phyloP scores from a whole-genome alignment of 2,329 filamentous ascomycete genomes.

The Pseudocercospora eumusae region DNA sequence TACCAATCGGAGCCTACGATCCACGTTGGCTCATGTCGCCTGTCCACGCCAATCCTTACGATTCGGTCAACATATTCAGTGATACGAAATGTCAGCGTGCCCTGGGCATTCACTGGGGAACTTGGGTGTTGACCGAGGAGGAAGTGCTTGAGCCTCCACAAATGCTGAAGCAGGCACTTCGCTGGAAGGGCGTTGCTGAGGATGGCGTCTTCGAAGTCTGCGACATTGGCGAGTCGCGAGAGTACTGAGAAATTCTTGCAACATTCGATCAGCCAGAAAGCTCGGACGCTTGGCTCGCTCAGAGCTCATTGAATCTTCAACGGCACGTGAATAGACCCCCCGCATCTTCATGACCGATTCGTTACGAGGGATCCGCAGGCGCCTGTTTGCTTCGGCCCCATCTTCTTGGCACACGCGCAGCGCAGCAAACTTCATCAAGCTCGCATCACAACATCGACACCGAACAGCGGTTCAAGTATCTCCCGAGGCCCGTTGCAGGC shows the following conservation, averaged over 20 bases:
- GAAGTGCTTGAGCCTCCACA: conserved; percentile 80
- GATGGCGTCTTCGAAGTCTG: conserved; percentile 78
- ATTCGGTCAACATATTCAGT: conserved; percentile 84
- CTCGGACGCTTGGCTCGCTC: neutral
- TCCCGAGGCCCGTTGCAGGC: neutral
- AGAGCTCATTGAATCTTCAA: neutral
- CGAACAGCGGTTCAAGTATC: neutral
- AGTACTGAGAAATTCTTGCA: conserved; percentile 47
- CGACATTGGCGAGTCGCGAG: conserved; percentile 78
- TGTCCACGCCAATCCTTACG: conserved; percentile 83
- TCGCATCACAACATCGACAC: neutral
- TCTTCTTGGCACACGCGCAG: neutral
- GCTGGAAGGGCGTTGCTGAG: conserved; percentile 65
- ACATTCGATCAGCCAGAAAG: no score
- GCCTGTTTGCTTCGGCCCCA: neutral
- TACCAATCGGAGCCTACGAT: conserved; percentile 89
- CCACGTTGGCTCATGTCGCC: conserved; percentile 72
- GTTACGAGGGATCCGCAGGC: neutral
- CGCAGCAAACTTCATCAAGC: neutral
- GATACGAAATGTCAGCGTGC: conserved; percentile 78
- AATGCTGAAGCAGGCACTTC: conserved; percentile 71
- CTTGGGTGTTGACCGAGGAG: conserved; percentile 81
- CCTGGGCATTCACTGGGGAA: conserved; percentile 89
- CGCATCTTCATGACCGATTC: no score
- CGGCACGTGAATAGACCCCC: neutral